Base-by-base conservation (phyloP, 1,284 basidiomycete species). In the Caloboletus firmus region DNA sequence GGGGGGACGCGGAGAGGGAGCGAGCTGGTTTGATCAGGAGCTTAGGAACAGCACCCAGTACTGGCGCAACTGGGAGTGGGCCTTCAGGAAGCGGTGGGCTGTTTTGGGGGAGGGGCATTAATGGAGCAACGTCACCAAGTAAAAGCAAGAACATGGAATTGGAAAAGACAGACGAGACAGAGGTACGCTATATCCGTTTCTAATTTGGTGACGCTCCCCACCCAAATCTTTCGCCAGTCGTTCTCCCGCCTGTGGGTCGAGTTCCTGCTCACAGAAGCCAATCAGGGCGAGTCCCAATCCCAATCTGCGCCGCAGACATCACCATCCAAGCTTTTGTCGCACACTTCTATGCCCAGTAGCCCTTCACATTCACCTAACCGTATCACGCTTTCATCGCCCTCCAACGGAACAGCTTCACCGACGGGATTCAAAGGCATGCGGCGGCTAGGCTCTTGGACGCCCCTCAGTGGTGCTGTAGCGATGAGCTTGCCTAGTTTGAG, bases 241-340 rank as follows among this genome's bases (percentile, higher is more conserved):
- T 97, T 97, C 75, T 94, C 91, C 41, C 89, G 93, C 51, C 81
- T 96, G 13, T 98, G 93, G 85, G 94, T 98, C 48, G 95, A 98
- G 72, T 98, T 95, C 68, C 80, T 98, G 3, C 84, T 97, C 60
- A 95, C 93, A 39, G 93, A 96, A 76, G 87, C 93, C 0, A 81
- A 82, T 4, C 72, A 85, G 17, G 87, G 85, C 31, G 77, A 81
- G 51, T 52, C 57, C 2, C 61, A 52, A 34, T 55, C 59, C 2
- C 55, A 54, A 17, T 18, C 32, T 30, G 26, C 10, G 7, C 28
- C 46, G 20, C 55, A 59, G 30, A 65, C 70, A 0, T 66, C 73
- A 15, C 68, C 76, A 6, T 69, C 74, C 18, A 67, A 64, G 55
- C 22, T 41, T 22, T 44, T 57, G 13, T 62, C 70, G 15, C 79